Conservation (phyloP, 257 asterid genomes). For the Solanum medicagineum region DNA sequence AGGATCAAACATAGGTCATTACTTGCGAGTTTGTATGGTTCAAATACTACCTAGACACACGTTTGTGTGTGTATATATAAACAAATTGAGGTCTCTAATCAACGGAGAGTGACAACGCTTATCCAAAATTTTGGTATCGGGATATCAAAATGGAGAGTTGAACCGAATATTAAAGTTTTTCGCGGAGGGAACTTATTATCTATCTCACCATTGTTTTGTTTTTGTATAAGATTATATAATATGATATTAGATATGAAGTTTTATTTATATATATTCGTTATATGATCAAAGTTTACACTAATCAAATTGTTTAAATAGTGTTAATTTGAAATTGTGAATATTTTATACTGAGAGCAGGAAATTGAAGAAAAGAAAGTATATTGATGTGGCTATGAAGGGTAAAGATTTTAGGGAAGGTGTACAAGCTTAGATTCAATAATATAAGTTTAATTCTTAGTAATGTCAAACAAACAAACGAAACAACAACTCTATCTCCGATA, state of each 20-base stretch:
- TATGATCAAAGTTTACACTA: background rate
- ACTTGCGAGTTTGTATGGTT: background rate
- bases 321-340: background rate
- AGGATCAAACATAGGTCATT: background rate
- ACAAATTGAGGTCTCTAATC: background rate
- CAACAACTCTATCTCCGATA: background rate
- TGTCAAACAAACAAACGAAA: background rate
- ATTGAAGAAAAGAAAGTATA: background rate
- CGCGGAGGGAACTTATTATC: background rate
- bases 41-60: background rate
- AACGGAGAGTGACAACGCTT: too few relatives aligned
- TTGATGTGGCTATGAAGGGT: background rate
- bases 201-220: background rate
- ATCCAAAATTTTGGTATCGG: too few relatives aligned
- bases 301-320: background rate
- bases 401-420: background rate
- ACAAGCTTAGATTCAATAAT: background rate
- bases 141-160: too few relatives aligned
- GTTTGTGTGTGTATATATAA: background rate
- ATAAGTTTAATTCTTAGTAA: background rate
- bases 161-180: background rate
- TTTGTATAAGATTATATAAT: background rate
- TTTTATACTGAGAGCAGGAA: background rate
- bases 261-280: background rate
- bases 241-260: background rate